Base-by-base conservation (phyloP, 176 grass and related monocot species). In the Triticum timopheevii region DNA sequence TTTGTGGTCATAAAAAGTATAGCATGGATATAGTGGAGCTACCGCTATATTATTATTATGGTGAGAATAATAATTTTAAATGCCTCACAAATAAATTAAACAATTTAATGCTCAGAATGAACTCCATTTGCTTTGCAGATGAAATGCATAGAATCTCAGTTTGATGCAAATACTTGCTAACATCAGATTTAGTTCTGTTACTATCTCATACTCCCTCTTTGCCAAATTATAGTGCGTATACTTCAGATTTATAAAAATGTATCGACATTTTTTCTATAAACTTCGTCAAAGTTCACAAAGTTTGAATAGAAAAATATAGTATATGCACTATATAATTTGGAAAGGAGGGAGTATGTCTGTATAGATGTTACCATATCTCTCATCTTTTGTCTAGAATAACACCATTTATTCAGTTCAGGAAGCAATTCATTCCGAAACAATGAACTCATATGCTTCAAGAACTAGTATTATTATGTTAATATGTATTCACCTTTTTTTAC, bases 51-150 rank as follows among this genome's bases (percentile, higher is more conserved):
- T 22, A 59, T 77, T 34, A 16, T 75, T 75, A 19, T 50, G 12
- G 13, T 62, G 77, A 24, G 35, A 39, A 40, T 42, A 39, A 40
- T 27, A 80, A 6, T 64, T 75, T 76, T 30, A 50, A 76, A 52
- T 75, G 42, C 0, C 24, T 45, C 1, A 24, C 40, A 74, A 74
- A 75, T 50, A 16, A 54, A 30, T 44, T 36, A 64, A 79, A 79
- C 16, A 25, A 67, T 44, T 5, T 33, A 66, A 81, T 81, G 17
- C 42, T 68, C 12, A 50, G 63, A 81, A 28, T 80, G 19, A 59
- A 22, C 61, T 81, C 42, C 20, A 42, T 47, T 81, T 68, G 64
- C 65, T 81, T 31, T 47, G 49, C 74, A 33, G 74, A 77, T 76
- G 47, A 56, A 34, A 56, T 77, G 27, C 74, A 33, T 77, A 56